phyloP scores from a whole-genome alignment of 2,329 filamentous ascomycete genomes.

The Chrysosporium queenslandicum region DNA sequence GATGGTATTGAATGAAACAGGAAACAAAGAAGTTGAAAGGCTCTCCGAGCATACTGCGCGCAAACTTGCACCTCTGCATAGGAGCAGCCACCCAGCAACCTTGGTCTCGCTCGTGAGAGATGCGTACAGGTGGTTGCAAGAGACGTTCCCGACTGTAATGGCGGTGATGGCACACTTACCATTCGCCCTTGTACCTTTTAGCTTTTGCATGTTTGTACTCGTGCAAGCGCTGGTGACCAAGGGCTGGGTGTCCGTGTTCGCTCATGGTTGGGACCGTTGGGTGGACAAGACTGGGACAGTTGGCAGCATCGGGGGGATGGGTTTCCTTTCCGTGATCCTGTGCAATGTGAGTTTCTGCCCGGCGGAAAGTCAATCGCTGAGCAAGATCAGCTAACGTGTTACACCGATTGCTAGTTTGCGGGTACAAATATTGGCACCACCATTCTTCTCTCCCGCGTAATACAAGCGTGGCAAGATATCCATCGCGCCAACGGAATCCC shows the following conservation, averaged over 20 bases:
- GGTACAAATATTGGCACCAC: slow-evolving; percentile 69
- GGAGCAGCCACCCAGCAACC: slow-evolving; percentile 32
- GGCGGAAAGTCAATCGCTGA: background rate
- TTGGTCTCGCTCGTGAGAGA: slow-evolving; percentile 43
- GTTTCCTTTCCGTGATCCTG: slow-evolving; percentile 58
- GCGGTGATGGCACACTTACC: slow-evolving; percentile 57
- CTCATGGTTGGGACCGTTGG: slow-evolving; percentile 64
- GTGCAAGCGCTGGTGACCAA: slow-evolving; percentile 64
- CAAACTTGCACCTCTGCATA: background rate
- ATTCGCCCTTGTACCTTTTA: slow-evolving; percentile 58
- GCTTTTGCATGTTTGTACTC: slow-evolving; percentile 64
- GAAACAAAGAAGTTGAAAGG: background rate
- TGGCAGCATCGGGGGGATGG: slow-evolving; percentile 62
- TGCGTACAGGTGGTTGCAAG: slow-evolving; percentile 50
- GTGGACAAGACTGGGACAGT: slow-evolving; percentile 58
- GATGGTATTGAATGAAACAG: background rate
- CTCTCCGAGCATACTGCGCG: background rate
- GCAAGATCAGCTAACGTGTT: slow-evolving; percentile 15
- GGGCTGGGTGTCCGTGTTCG: slow-evolving; percentile 64
- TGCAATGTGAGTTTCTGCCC: slow-evolving; percentile 53
- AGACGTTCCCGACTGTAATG: slow-evolving; percentile 60
- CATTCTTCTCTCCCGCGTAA: slow-evolving; percentile 59
- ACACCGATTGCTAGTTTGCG: slow-evolving; percentile 47
- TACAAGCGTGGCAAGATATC: slow-evolving; percentile 58
- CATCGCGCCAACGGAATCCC: slow-evolving; percentile 38